Evolutionary conservation across 2,329 filamentous ascomycete genomes (phyloP), one percentile per base, ranked within the genome.

Genomic region (Venturia nashicola): DNA sequence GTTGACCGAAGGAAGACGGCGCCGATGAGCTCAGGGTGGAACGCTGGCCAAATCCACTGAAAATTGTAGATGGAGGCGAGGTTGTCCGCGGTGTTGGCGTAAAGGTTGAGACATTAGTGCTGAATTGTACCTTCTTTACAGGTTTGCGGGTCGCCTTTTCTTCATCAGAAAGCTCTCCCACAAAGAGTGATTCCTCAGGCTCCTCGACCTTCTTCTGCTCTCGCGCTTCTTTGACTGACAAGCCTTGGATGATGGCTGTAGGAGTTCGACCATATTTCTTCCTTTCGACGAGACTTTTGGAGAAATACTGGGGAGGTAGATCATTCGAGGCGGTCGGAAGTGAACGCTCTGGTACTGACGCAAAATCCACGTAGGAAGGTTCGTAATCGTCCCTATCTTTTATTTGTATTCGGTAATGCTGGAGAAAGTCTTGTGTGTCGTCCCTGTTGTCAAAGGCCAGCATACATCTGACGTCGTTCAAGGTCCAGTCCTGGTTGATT

Each of bases 201-300:
- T 74, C 73, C n/a, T 80, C 76, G 51, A 85, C 72, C 73, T 83
- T 76, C 9, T 79, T 80, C 55, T 77, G 71, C 18, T 71, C 73
- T 51, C 75, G 76, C 20, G 84, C 82, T 68, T 81, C 76, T 55
- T 74, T 74, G 57, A 85, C 78, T 55, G 74, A 79, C 70, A 84
- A 73, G 16, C 83, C 83, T 68, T 81, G 78, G 62, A 86, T 80
- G 36, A 87, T 73, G 9, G 83, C 80, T 27, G 80, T 78, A n/a
- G 84, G 71, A 1, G 76, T 79, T 67, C 84, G 78, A 27, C 79
- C 78, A 64, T 78, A 75, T 46, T 84, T 79, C 71, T 87, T 87
- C 34, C 74, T 73, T 69, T 87, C 84, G 18, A 87, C 84, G 61
- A 82, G 75, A 5, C 68, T 74, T 23, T 79, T 72, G 0, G 82